Evolutionary conservation across 495 filamentous ascomycete genomes (phyloP).

Genomic region (Penicillium crystallinum): DNA sequence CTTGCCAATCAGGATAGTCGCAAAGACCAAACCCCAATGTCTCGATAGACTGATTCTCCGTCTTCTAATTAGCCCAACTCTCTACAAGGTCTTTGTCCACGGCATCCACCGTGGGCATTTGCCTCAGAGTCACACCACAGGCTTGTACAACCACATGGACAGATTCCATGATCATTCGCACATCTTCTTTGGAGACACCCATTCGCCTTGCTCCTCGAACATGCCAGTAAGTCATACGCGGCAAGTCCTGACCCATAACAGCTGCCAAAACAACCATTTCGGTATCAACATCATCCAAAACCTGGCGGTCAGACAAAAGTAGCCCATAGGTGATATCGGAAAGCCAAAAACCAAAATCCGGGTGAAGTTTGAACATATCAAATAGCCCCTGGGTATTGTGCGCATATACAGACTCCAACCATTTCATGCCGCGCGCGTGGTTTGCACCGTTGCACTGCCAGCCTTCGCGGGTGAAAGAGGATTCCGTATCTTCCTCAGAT

Average conservation of each 20-base stretch:
- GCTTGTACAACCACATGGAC: conserved; percentile 11
- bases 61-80: too few relatives aligned
- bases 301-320: conserved; percentile 44
- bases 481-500: conserved; percentile 33
- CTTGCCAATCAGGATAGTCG: background rate
- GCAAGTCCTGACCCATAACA: conserved; percentile 51
- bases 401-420: conserved; percentile 26
- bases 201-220: conserved; percentile 41
- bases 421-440: conserved; percentile 26
- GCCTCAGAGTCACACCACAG: conserved; percentile 9
- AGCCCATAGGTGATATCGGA: conserved; percentile 47
- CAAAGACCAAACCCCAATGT: background rate
- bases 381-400: conserved; percentile 21
- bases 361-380: conserved; percentile 22
- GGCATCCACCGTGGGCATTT: conserved; percentile 4
- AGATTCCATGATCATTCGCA: conserved; percentile 30
- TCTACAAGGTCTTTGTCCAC: conserved; percentile 5
- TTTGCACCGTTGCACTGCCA: conserved; percentile 35
- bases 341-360: conserved; percentile 8
- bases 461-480: conserved; percentile 25
- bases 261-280: conserved; percentile 44
- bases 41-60: background rate
- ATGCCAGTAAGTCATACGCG: conserved; percentile 45
- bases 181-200: conserved; percentile 39
- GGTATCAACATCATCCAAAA: conserved; percentile 42